Evolutionary conservation across 1,139 yeast species (phyloP), one percentile per base, ranked within the genome.

Genomic region (Suhomyces maxii): DNA sequence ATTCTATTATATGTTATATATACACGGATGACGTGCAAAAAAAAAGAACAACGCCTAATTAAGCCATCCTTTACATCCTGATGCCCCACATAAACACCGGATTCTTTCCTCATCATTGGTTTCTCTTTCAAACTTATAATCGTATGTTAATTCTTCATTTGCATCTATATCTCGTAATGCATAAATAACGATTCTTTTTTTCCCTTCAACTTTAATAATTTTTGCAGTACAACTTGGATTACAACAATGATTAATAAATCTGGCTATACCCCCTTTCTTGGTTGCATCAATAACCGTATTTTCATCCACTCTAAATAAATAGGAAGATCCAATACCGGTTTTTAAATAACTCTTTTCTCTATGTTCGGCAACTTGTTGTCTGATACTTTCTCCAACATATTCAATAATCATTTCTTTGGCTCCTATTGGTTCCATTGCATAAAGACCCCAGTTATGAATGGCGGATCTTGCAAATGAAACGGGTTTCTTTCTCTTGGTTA

Each of bases 401-500:
- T 95, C 99, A 51, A 95, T 93, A 58, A 93, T 91, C 97, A 93
- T 93, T 66, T 93, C 99, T 55, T 86, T 87, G 1, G 95, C 95
- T 11, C 90, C 88, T 59, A 93, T 93, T 1, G 96, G 96, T 60
- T 93, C 98, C 60, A 89, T 73, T 0, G 99, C 99, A 67, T 90
- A 93, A 41, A 93, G 69, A 0, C 99, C 99, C 99, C 99, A 93
- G 60, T 93, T 90, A 64, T 95, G 99, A 58, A 93, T 93, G 0
- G 97, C 95, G 1, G 98, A 90, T 46, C 99, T 74, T 0, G 98
- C 97, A 73, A 91, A 91, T 13, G 95, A 86, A 10, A 93, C 97
- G 0, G 97, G 96, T 63, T 93, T 93, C 65, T 86, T 89, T 51
- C 98, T 79, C 64, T 89, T 89, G 53, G 90, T 88, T 57, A 91